phyloP scores from a whole-genome alignment of 768 basidiomycete genomes.

The Collybia nuda region DNA sequence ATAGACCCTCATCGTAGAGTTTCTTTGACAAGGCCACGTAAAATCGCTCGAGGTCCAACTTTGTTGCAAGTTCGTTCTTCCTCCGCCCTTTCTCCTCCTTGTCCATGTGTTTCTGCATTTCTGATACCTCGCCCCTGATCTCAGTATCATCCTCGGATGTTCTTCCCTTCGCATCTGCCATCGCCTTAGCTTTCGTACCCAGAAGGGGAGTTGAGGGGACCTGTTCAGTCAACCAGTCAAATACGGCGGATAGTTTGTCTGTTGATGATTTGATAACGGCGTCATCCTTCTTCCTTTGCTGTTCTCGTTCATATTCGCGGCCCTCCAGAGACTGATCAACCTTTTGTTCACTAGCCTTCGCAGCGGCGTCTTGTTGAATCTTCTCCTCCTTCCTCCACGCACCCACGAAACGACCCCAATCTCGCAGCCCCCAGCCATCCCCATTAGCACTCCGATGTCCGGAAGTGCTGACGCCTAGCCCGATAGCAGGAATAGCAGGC shows the following conservation, averaged over 20 bases:
- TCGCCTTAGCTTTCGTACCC: slow-evolving; percentile 10
- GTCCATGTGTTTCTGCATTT: slow-evolving; percentile 15
- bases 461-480: slow-evolving; percentile 27
- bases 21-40: slow-evolving; percentile 88
- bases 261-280: slow-evolving; percentile 65
- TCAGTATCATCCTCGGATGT: slow-evolving; percentile 8
- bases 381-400: slow-evolving; percentile 62
- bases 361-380: slow-evolving; percentile 32
- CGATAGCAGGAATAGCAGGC: slow-evolving; percentile 46
- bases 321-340: slow-evolving; percentile 7
- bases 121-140: slow-evolving; percentile 19
- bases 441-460: slow-evolving; percentile 16
- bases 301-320: slow-evolving; percentile 19
- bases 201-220: slow-evolving; percentile 40
- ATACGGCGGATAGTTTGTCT: slow-evolving; percentile 69
- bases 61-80: slow-evolving; percentile 56
- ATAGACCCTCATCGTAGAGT: slow-evolving; percentile 91
- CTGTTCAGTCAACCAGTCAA: slow-evolving; percentile 80
- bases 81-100: slow-evolving; percentile 24
- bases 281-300: slow-evolving; percentile 31
- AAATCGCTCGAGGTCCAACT: slow-evolving; percentile 83
- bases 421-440: slow-evolving; percentile 49
- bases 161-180: slow-evolving; percentile 9
- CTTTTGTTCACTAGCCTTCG: slow-evolving; percentile 5
- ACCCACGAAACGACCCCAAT: slow-evolving; percentile 63